Percentiles rank a stretch among this genome's conserved stretches.
phyloP scores from a whole-genome alignment of 1,284 basidiomycete genomes.

The Ganoderma resinaceum region DNA sequence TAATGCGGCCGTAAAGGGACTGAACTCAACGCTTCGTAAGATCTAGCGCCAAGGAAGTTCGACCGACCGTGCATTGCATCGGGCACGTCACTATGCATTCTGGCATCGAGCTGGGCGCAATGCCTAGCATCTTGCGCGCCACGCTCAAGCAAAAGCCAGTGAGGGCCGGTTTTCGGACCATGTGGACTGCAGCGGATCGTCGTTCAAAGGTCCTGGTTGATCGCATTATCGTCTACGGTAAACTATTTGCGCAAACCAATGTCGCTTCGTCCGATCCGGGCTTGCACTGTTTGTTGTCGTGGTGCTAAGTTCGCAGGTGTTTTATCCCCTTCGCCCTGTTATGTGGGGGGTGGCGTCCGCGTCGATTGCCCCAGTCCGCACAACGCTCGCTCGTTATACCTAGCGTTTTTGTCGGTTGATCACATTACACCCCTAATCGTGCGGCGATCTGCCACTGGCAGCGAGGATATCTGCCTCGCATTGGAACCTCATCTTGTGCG shows the following conservation, averaged over 20 bases:
- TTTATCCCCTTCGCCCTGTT: neutral
- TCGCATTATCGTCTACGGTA: neutral
- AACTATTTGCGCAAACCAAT: neutral
- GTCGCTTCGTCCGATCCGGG: neutral
- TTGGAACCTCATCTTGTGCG: neutral
- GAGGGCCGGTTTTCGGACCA: neutral
- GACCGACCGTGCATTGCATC: constrained; percentile 5
- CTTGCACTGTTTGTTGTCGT: neutral
- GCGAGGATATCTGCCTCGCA: neutral
- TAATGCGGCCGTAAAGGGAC: neutral
- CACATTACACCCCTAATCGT: neutral
- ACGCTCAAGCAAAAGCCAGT: neutral
- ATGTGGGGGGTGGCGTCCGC: neutral
- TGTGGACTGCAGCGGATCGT: neutral
- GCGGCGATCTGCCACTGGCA: too few species aligned
- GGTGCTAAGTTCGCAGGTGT: neutral
- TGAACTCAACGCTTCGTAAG: neutral
- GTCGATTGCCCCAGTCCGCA: neutral
- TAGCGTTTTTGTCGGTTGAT: neutral
- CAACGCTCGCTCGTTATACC: neutral
- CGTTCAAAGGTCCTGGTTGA: neutral
- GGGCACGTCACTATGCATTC: neutral
- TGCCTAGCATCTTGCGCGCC: neutral
- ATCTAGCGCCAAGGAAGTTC: neutral
- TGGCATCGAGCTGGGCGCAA: neutral